A percentile compares a stretch with the other conserved stretches of the same genome.
phyloP scores from a whole-genome alignment of 2,329 filamentous ascomycete species.

The Calonectria naviculata region DNA sequence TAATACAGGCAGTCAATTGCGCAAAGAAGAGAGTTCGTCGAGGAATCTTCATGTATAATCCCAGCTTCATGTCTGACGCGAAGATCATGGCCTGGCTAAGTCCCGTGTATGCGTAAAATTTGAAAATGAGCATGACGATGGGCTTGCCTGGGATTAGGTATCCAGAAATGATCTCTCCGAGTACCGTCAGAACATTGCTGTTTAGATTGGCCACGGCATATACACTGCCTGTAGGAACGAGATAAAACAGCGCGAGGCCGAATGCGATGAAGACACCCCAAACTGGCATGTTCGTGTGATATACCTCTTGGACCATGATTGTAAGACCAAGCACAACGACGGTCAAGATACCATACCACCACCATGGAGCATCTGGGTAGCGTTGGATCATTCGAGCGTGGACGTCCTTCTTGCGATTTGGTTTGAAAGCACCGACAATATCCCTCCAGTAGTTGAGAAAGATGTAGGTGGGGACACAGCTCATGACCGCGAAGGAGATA shows the following conservation, averaged over 20 bases:
- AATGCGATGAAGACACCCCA: constrained; percentile 41
- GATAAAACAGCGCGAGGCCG: constrained; percentile 30
- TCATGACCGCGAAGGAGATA: constrained; percentile 28
- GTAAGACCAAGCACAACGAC: constrained; percentile 44
- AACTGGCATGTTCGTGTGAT: constrained; percentile 36
- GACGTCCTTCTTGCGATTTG: constrained; percentile 43
- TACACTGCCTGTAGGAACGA: constrained; percentile 36
- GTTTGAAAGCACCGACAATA: constrained; percentile 17
- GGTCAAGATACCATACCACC: constrained; percentile 50
- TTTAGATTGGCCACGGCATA: constrained; percentile 48
- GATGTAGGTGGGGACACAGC: constrained; percentile 24
- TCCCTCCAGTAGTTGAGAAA: constrained; percentile 26
- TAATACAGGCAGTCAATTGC: constrained; percentile 56
- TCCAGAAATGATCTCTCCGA: constrained; percentile 43
- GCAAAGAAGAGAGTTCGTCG: constrained; percentile 56
- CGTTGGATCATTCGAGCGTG: constrained; percentile 49
- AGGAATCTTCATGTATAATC: constrained; percentile 61
- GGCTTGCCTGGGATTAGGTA: constrained; percentile 31
- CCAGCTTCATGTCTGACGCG: constrained; percentile 59
- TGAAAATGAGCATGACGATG: constrained; percentile 35
- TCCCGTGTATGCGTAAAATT: constrained; percentile 29
- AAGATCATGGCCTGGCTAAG: constrained; percentile 57
- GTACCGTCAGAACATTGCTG: constrained; percentile 47
- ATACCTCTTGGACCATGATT: constrained; percentile 40
- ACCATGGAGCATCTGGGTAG: constrained; percentile 45